Evolutionary conservation across 148 eudicot species (phyloP).

Genomic region (Amaranthus cruentus): DNA sequence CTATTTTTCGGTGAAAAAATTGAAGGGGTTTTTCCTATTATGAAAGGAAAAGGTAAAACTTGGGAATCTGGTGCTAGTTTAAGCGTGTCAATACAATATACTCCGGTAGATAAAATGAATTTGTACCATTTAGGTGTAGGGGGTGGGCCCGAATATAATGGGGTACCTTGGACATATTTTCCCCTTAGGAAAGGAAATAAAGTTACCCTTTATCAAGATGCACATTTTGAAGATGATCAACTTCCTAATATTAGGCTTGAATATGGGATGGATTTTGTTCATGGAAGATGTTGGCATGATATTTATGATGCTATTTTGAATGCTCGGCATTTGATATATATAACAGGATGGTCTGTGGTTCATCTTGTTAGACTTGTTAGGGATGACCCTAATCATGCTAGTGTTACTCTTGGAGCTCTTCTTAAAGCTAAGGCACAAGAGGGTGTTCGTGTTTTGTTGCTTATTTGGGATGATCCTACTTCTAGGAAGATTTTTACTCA

Average conservation of each 20-base stretch:
- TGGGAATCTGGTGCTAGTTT: conserved; percentile 49
- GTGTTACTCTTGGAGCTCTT: conserved; percentile 57
- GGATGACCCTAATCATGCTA: conserved; percentile 26
- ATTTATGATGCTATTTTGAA: conserved; percentile 55
- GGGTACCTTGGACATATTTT: conserved; percentile 83
- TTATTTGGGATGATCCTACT: conserved; percentile 95
- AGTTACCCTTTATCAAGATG: conserved; percentile 88
- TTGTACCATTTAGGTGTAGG: conserved; percentile 58
- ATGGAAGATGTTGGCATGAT: conserved; percentile 82
- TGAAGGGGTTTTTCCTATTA: conserved; percentile 53
- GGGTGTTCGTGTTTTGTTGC: conserved; percentile 85
- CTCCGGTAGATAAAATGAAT: conserved; percentile 38
- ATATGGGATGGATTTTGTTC: conserved; percentile 37
- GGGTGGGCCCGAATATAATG: conserved; percentile 41
- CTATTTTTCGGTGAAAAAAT: conserved; percentile 33
- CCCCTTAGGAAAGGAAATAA: conserved; percentile 74
- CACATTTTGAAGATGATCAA: conserved; percentile 57
- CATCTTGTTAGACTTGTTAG: conserved; percentile 64
- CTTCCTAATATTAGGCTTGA: conserved; percentile 64
- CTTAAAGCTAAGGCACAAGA: conserved; percentile 70
- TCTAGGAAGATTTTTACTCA: conserved; percentile 57
- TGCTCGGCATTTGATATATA: conserved; percentile 67
- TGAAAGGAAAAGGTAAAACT: conserved; percentile 41
- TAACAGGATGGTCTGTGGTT: conserved; percentile 87
- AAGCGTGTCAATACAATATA: conserved; percentile 56